These are phyloP conservation scores for Chenopodium album DNA, from an alignment of 148 eudicot species.

Conservation along the genomic window DNA sequence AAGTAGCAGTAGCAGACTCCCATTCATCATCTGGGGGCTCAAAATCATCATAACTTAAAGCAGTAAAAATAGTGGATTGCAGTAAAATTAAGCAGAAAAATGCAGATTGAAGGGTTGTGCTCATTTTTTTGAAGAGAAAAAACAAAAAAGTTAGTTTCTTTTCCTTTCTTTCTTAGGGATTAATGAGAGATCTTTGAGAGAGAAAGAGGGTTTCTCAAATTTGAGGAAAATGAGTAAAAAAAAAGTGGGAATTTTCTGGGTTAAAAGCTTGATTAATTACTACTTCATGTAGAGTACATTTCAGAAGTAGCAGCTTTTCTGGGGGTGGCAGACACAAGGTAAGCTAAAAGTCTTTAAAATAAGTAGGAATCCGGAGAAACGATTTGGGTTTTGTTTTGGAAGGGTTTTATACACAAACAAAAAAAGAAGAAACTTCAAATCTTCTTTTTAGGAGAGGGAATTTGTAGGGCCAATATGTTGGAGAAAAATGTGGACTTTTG, in stretches of 20 bases:
- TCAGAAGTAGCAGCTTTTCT: conserved; percentile 1
- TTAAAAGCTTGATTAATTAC: not conserved
- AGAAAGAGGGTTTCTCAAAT: not conserved
- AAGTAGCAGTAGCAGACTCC: conserved; percentile 64
- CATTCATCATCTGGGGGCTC: conserved; percentile 44
- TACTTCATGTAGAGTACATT: not conserved
- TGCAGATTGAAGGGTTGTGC: conserved; percentile 14
- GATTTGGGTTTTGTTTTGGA: conserved; percentile 6
- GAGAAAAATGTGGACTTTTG: not conserved
- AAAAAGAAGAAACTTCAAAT: not conserved
- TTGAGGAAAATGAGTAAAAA: conserved; percentile 24
- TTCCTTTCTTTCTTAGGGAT: conserved; percentile 16
- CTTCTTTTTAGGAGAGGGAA: conserved; percentile 18
- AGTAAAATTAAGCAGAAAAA: conserved; percentile 24
- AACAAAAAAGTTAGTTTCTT: not conserved
- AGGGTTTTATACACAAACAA: not conserved
- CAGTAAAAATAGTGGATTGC: conserved; percentile 17
- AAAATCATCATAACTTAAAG: conserved; percentile 32
- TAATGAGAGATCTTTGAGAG: not conserved
- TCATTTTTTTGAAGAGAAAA: conserved; percentile 18
- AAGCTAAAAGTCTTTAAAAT: conserved; percentile 22
- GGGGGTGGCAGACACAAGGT: conserved; percentile 22
- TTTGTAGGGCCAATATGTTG: conserved; percentile 23
- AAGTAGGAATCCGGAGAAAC: not conserved
- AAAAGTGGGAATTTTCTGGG: conserved; percentile 9